Evolutionary conservation across 2,329 filamentous ascomycete genomes (phyloP).

Genomic region (Pseudopyricularia javanii): DNA sequence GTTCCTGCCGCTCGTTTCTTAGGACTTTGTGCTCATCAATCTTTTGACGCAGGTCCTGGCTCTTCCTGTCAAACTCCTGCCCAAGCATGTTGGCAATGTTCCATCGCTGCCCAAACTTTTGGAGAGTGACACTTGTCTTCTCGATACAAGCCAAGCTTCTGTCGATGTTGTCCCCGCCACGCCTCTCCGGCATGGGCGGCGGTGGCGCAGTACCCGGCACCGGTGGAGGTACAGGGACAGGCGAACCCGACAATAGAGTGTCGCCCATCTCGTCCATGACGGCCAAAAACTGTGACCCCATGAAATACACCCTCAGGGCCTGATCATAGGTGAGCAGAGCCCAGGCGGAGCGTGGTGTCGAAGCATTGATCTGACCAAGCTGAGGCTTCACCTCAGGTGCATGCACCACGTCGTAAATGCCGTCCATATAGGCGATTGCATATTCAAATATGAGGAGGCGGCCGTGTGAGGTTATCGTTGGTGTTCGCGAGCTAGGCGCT

Average conservation of each 20-base stretch:
- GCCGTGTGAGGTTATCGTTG: slow-evolving; percentile 62
- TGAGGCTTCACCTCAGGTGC: neutral
- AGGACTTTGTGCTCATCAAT: slow-evolving; percentile 25
- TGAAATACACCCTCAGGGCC: slow-evolving; percentile 70
- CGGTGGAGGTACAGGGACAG: slow-evolving; percentile 28
- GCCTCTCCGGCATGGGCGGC: slow-evolving; percentile 31
- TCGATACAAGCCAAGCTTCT: slow-evolving; percentile 43
- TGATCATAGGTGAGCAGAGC: slow-evolving; percentile 80
- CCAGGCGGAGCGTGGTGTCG: slow-evolving; percentile 25
- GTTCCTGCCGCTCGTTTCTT: slow-evolving; percentile 8
- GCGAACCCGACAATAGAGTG: slow-evolving; percentile 33
- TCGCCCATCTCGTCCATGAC: slow-evolving; percentile 47
- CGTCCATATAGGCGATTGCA: slow-evolving; percentile 65
- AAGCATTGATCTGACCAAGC: neutral
- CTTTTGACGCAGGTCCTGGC: slow-evolving; percentile 27
- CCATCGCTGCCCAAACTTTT: slow-evolving; percentile 48
- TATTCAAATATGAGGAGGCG: slow-evolving; percentile 79
- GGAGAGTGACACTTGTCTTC: slow-evolving; percentile 38
- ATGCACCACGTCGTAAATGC: slow-evolving; percentile 17
- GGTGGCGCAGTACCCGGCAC: slow-evolving; percentile 33
- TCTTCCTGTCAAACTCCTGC: slow-evolving; percentile 38
- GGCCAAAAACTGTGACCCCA: slow-evolving; percentile 50
- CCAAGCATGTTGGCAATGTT: slow-evolving; percentile 41
- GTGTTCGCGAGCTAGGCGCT: slow-evolving; percentile 64
- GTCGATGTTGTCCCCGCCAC: slow-evolving; percentile 36